phyloP scores from a whole-genome alignment of 257 asterid species.

The Solanum sparsipilum region DNA sequence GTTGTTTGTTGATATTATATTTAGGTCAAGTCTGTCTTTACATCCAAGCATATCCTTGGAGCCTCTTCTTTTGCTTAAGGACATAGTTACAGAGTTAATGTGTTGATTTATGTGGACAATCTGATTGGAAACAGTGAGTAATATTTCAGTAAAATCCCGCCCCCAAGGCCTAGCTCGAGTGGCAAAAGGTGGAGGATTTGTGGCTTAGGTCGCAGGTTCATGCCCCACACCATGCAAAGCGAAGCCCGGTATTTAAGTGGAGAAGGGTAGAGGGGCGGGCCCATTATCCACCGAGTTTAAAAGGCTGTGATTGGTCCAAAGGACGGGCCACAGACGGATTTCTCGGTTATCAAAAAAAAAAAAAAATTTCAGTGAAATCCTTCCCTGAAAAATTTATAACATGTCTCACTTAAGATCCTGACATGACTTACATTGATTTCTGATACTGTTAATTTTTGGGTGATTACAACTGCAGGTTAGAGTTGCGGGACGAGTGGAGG shows the following conservation, averaged over 20 bases:
- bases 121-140: background rate
- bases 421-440: background rate
- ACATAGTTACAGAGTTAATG: background rate
- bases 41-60: background rate
- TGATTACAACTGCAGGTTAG: slow-evolving; percentile 44
- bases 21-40: background rate
- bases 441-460: background rate
- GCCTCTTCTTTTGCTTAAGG: background rate
- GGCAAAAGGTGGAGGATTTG: no score
- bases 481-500: slow-evolving; percentile 80
- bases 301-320: no score
- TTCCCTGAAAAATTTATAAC: background rate
- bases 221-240: no score
- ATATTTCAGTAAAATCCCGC: background rate
- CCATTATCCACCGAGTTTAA: no score
- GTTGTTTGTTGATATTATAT: background rate
- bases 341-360: no score
- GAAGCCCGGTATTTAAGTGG: no score
- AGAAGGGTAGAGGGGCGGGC: no score
- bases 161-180: no score
- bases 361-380: background rate
- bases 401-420: background rate
- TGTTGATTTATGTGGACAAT: background rate
- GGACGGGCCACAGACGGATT: no score
- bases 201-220: no score